A percentile compares a stretch with the other conserved stretches of the same genome.
Evolutionary conservation across 257 asterid species (phyloP).

Genomic region (Jasminum sambac): DNA sequence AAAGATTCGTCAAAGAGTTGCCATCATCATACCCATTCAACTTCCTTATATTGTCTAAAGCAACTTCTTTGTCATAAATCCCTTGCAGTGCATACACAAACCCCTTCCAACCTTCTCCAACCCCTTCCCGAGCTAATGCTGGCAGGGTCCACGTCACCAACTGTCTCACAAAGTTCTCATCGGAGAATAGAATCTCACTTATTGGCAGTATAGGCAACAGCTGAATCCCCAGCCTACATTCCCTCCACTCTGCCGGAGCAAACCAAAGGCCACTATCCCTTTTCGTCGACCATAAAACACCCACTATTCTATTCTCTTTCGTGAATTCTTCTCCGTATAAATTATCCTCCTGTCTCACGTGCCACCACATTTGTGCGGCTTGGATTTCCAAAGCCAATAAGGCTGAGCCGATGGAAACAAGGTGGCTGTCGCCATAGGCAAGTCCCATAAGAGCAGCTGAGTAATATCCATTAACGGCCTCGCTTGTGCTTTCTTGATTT

Average conservation of each 20-base stretch:
- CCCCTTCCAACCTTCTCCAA: slow-evolving; percentile 97
- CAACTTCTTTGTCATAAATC: slow-evolving; percentile 58
- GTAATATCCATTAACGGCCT: slow-evolving; percentile 87
- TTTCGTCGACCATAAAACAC: slow-evolving; percentile 86
- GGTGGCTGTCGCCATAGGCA: slow-evolving; percentile 86
- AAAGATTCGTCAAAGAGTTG: slow-evolving; percentile 69
- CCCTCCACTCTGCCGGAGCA: slow-evolving; percentile 84
- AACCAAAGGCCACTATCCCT: slow-evolving; percentile 90
- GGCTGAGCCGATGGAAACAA: slow-evolving; percentile 68
- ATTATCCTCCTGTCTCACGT: slow-evolving; percentile 50
- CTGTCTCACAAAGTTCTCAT: slow-evolving; percentile 49
- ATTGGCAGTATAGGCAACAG: slow-evolving; percentile 75
- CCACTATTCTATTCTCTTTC: slow-evolving; percentile 68
- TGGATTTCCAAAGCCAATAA: slow-evolving; percentile 75
- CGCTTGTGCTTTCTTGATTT: slow-evolving; percentile 93
- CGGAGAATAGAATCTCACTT: slow-evolving; percentile 70
- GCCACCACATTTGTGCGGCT: slow-evolving; percentile 95
- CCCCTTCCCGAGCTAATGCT: slow-evolving; percentile 75
- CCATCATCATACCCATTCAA: slow-evolving; percentile 80
- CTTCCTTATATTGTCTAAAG: slow-evolving; percentile 45
- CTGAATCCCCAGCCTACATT: slow-evolving; percentile 82
- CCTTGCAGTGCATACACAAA: slow-evolving; percentile 78
- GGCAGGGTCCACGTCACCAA: slow-evolving; percentile 80
- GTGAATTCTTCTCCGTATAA: slow-evolving; percentile 61
- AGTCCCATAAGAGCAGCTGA: slow-evolving; percentile 95